phyloP scores from a whole-genome alignment of 2,329 filamentous ascomycete species.

The Anisogramma anomala region DNA sequence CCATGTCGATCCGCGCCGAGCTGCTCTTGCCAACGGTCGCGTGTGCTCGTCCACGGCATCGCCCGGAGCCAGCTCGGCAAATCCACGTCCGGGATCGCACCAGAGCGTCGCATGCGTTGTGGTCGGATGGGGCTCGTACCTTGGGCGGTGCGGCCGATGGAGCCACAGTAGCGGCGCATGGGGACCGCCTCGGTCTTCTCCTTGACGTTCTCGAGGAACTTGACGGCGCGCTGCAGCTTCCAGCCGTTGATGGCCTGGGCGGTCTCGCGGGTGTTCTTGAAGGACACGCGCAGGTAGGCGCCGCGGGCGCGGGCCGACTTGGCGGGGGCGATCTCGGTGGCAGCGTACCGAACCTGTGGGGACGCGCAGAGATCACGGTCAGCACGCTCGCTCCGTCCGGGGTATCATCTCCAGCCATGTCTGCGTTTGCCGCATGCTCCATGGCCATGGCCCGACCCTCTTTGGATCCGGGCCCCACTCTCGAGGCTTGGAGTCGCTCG shows the following conservation, averaged over 20 bases:
- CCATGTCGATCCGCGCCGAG: neutral
- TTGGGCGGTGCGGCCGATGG: conserved; percentile 92
- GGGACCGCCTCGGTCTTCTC: conserved; percentile 95
- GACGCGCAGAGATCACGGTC: conserved; percentile 10
- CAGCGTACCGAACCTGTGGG: conserved; percentile 84
- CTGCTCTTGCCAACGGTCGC: neutral
- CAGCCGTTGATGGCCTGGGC: conserved; percentile 99
- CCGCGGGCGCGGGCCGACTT: conserved; percentile 98
- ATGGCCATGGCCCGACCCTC: conserved; percentile 1
- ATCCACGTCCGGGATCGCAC: neutral
- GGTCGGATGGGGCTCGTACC: conserved; percentile 54
- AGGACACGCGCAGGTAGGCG: conserved; percentile 96
- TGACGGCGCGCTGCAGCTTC: conserved; percentile 89
- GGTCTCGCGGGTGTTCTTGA: conserved; percentile 99
- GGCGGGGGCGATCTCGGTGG: conserved; percentile 70
- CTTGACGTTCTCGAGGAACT: conserved; percentile 97
- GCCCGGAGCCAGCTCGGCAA: neutral
- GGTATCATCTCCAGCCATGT: conserved; percentile 1
- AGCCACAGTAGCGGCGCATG: conserved; percentile 94
- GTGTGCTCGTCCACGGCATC: neutral
- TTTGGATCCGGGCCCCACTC: no score
- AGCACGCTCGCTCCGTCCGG: neutral
- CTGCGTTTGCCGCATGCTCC: neutral
- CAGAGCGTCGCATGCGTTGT: neutral
- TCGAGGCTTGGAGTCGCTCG: no score